Base-by-base conservation (phyloP, 2,329 filamentous ascomycete genomes). In the Pseudogymnoascus sp. region DNA sequence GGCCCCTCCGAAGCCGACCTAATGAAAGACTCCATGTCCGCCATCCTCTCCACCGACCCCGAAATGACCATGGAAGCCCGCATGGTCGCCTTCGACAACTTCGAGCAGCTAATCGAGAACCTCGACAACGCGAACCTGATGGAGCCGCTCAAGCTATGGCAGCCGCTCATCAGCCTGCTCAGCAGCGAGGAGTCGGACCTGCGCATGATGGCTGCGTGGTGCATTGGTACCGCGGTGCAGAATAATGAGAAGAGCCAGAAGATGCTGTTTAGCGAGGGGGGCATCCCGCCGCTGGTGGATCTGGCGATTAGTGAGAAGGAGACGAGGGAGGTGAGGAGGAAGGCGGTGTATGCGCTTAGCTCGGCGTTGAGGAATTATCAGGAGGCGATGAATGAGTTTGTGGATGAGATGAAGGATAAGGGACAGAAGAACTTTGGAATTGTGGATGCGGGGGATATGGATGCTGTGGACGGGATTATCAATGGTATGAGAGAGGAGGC, bases 101-200 rank as follows among this genome's bases (percentile, higher is more conserved):
- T 97, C 65, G 92, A 96, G 77, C 90, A 96, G 74, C 80, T 96
- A 63, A 88, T 97, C 69, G 92, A 97, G 78, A 86, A 84, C 65
- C 85, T 97, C 68, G 94, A 99, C 80, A 99, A 99, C 74, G 93
- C 94, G 63, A 99, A 97, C 79, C 95, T 97, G 76, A 83, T 99
- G 68, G 86, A 86, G 66, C 83, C 83, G 29, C 78, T 97, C 17
- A 82, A 82, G 5, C 80, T 97, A 33, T 99, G 94, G 94, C 82
- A 83, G 9, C 90, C 90, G 8, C 79, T 99, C 39, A 78, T 97
- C 9, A 75, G 80, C 7, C 84, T 88, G 65, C 79, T 99, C 11
- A 78, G 80, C 58, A 81, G 86, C 69, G 79, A 82, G 9, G 87
- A 94, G 70, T 72, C 80, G 5, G 89, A 94, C 65, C 78, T 96